A percentile compares a stretch with the other conserved stretches of the same genome.
Evolutionary conservation across 495 filamentous ascomycete genomes (phyloP).

Genomic region (Penicillium soppii): DNA sequence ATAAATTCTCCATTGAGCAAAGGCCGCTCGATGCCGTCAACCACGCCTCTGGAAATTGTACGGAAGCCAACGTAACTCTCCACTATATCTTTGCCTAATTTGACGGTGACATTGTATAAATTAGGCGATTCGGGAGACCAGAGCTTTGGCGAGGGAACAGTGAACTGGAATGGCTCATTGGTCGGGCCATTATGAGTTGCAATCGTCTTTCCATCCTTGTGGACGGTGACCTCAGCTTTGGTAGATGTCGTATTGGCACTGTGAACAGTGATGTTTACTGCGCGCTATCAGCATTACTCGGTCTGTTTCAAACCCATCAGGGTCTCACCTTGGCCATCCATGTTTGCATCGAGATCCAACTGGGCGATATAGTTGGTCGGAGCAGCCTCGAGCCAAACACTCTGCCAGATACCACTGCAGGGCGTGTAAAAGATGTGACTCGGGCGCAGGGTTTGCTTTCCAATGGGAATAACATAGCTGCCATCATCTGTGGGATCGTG

Average conservation of each 20-base stretch:
- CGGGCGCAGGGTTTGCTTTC: slow-evolving; percentile 59
- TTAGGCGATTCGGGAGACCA: slow-evolving; percentile 63
- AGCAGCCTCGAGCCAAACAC: slow-evolving; percentile 64
- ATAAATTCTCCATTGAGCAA: slow-evolving; percentile 63
- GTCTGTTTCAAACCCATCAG: neutral
- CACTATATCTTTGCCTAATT: slow-evolving; percentile 52
- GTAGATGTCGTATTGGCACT: slow-evolving; percentile 25
- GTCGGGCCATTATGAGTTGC: slow-evolving; percentile 38
- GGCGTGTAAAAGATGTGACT: slow-evolving; percentile 70
- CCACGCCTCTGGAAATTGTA: slow-evolving; percentile 50
- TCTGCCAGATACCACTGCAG: slow-evolving; percentile 70
- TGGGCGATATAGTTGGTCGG: slow-evolving; percentile 53
- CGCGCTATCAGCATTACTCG: slow-evolving; percentile 14
- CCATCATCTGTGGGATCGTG: slow-evolving; percentile 62
- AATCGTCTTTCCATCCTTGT: slow-evolving; percentile 40
- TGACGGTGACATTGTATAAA: slow-evolving; percentile 62
- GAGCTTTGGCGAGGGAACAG: slow-evolving; percentile 47
- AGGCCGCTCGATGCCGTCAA: slow-evolving; percentile 60
- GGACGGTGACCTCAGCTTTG: slow-evolving; percentile 42
- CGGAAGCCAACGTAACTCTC: slow-evolving; percentile 68
- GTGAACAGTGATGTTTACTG: slow-evolving; percentile 53
- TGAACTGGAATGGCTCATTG: slow-evolving; percentile 51
- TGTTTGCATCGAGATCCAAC: slow-evolving; percentile 56
- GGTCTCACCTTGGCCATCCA: slow-evolving; percentile 56
- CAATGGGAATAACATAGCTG: slow-evolving; percentile 57